phyloP scores from a whole-genome alignment of 1,284 basidiomycete species.

The Pyrrhoderma lamaoense region DNA sequence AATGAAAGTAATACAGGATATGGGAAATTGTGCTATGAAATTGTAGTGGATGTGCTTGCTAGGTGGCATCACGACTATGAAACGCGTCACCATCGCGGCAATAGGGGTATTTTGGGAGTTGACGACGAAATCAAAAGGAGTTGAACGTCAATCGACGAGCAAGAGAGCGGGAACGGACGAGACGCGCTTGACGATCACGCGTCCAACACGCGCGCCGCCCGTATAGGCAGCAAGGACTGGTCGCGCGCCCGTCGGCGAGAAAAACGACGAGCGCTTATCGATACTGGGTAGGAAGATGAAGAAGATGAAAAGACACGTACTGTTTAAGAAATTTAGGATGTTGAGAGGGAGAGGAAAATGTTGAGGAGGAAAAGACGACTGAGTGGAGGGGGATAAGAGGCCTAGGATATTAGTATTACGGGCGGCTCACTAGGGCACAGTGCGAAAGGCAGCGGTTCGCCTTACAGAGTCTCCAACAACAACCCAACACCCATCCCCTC shows the following conservation, averaged over 20 bases:
- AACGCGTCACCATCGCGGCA: constrained; percentile 6
- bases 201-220: not conserved
- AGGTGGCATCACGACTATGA: too few relatives aligned
- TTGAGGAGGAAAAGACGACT: not conserved
- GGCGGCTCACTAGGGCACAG: not conserved
- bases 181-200: not conserved
- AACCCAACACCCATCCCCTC: not conserved
- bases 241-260: not conserved
- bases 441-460: constrained; percentile 1
- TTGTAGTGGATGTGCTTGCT: not conserved
- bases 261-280: constrained; percentile 1
- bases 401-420: constrained; percentile 10
- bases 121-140: not conserved
- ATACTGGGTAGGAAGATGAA: not conserved
- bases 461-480: not conserved
- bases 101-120: not conserved
- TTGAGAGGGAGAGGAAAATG: not conserved
- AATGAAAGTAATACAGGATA: not conserved
- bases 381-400: not conserved
- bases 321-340: not conserved
- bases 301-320: constrained; percentile 12
- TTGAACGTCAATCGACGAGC: not conserved
- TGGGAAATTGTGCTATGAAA: not conserved
- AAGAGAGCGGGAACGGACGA: not conserved
- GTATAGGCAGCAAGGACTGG: not conserved